Evolutionary conservation across 2,329 filamentous ascomycete species (phyloP).

Genomic region (Monosporascus sp.): DNA sequence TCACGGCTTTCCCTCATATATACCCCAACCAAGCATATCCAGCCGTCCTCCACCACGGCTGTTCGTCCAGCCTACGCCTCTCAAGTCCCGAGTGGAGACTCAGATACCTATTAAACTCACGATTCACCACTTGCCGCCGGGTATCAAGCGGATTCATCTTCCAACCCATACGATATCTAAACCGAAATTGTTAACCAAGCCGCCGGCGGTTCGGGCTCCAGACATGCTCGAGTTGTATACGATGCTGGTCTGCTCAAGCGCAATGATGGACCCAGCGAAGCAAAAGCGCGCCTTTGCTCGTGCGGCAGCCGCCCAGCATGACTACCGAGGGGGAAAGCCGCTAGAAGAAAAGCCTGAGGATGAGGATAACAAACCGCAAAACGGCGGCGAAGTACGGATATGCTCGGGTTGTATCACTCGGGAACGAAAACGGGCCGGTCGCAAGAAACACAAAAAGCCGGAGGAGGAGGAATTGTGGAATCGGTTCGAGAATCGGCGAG

Average conservation of each 20-base stretch:
- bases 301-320: constrained; percentile 39
- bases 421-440: constrained; percentile 82
- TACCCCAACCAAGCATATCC: constrained; percentile 8
- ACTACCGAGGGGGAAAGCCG: constrained; percentile 20
- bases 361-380: constrained; percentile 68
- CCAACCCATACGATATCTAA: constrained; percentile 91
- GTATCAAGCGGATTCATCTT: constrained; percentile 76
- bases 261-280: constrained; percentile 69
- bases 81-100: constrained; percentile 91
- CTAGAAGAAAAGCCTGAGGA: constrained; percentile 44
- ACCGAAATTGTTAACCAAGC: constrained; percentile 80
- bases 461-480: constrained; percentile 89
- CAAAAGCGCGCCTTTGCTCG: constrained; percentile 62
- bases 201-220: constrained; percentile 56
- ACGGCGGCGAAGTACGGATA: constrained; percentile 91
- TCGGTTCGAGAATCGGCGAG: constrained; percentile 70
- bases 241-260: constrained; percentile 85
- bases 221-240: constrained; percentile 77
- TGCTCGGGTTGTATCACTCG: constrained; percentile 87
- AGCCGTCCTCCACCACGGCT: constrained; percentile 34
- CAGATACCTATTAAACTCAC: constrained; percentile 87
- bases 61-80: constrained; percentile 60
- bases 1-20: constrained; percentile 13
- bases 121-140: constrained; percentile 67
- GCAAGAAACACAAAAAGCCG: constrained; percentile 89